A percentile compares a stretch with the other conserved stretches of the same genome.
These are phyloP conservation scores for Solanum chmielewskii DNA, from an alignment of 257 asterid genomes.

Conservation along the genomic window DNA sequence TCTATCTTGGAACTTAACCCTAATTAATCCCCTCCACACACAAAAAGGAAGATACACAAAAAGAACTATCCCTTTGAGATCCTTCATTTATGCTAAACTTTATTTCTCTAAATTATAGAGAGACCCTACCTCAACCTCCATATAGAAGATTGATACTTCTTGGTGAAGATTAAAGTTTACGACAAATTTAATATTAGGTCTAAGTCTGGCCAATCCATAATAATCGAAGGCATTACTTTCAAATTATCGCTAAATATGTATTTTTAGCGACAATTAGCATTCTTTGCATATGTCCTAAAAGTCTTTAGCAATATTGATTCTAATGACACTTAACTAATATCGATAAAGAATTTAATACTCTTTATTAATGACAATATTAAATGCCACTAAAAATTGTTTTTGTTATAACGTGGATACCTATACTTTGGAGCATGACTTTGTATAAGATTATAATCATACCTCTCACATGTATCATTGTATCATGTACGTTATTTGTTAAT, in stretches of 20 bases:
- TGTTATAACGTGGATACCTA: neutral
- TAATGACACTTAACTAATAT: too few species aligned
- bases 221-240: too few species aligned
- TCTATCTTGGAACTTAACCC: neutral
- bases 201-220: accelerated
- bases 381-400: too few species aligned
- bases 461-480: neutral
- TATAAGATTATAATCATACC: neutral
- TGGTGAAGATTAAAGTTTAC: neutral
- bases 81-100: neutral
- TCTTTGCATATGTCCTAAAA: too few species aligned
- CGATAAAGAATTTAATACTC: too few species aligned
- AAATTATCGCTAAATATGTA: too few species aligned
- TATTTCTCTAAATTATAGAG: neutral
- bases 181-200: too few species aligned
- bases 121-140: neutral
- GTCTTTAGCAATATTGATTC: too few species aligned
- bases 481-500: too few species aligned
- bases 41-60: neutral
- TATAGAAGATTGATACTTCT: neutral
- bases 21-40: neutral
- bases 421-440: neutral
- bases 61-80: neutral
- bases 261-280: too few species aligned
- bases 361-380: too few species aligned